Evolutionary conservation across 192 early-diverging fungal species (phyloP).

Genomic region (Kappamyces sp.): DNA sequence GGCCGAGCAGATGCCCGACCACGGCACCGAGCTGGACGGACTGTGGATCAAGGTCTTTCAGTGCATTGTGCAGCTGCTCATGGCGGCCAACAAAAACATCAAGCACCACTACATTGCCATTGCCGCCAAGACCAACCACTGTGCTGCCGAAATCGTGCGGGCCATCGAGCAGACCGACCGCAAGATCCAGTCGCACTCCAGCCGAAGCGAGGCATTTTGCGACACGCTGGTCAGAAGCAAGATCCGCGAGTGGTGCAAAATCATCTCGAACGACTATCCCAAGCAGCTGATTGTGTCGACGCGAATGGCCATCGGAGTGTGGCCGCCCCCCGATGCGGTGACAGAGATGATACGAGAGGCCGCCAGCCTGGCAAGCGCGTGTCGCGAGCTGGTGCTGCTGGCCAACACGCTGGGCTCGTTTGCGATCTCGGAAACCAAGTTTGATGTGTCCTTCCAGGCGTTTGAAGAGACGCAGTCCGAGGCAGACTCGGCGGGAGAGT

Average conservation of each 20-base stretch:
- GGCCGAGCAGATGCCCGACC: conserved; percentile 29
- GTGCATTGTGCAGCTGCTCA: conserved; percentile 40
- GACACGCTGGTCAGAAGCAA: conserved; percentile 15
- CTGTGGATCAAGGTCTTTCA: conserved; percentile 42
- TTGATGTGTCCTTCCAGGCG: conserved; percentile 27
- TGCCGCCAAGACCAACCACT: conserved; percentile 43
- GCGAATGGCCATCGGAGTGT: conserved; percentile 46
- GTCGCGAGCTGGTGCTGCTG: conserved; percentile 28
- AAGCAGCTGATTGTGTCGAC: conserved; percentile 45
- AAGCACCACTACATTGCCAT: conserved; percentile 47
- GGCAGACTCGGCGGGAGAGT: not conserved
- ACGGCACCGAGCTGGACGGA: conserved; percentile 44
- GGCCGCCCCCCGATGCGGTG: conserved; percentile 45
- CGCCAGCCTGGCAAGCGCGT: conserved; percentile 25
- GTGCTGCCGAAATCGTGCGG: conserved; percentile 35
- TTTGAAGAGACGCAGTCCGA: conserved; percentile 18
- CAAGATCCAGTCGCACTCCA: conserved; percentile 2
- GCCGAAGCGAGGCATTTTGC: not conserved
- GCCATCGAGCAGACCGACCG: conserved; percentile 30
- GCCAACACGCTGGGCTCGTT: conserved; percentile 37
- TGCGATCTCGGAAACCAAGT: conserved; percentile 28
- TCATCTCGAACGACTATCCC: conserved; percentile 27
- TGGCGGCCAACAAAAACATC: conserved; percentile 51
- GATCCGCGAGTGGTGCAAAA: conserved; percentile 20
- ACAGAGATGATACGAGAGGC: conserved; percentile 44